Conservation (phyloP, 108 stramenopile species). For the Schizochytrium sp. region DNA sequence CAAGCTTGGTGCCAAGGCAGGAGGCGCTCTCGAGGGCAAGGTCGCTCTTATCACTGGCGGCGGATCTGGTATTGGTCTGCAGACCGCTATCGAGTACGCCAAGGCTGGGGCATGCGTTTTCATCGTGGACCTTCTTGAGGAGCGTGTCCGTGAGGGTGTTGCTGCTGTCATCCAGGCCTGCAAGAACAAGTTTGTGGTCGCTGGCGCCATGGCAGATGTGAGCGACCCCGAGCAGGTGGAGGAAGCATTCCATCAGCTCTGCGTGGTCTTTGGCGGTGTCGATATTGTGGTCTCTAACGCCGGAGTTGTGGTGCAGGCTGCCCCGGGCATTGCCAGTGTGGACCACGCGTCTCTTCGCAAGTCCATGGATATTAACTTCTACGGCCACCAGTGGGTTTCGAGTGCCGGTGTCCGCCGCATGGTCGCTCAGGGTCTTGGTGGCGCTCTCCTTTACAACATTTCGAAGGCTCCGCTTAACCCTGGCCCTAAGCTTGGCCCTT, state of each 20-base stretch:
- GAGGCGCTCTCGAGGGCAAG: slow-evolving; percentile 21
- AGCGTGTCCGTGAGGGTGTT: slow-evolving; percentile 49
- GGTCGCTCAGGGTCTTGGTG: slow-evolving; percentile 34
- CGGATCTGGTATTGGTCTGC: slow-evolving; percentile 52
- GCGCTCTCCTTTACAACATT: slow-evolving; percentile 54
- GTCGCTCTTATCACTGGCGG: slow-evolving; percentile 46
- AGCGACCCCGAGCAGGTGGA: slow-evolving; percentile 47
- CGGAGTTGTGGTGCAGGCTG: slow-evolving; percentile 48
- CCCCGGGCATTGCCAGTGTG: slow-evolving; percentile 35
- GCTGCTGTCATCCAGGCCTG: background rate
- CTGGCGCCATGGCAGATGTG: slow-evolving; percentile 19
- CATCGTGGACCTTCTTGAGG: slow-evolving; percentile 20
- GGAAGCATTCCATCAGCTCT: slow-evolving; percentile 36
- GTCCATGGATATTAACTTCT: slow-evolving; percentile 56
- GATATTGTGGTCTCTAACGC: slow-evolving; percentile 44
- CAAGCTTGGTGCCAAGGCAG: slow-evolving; percentile 46
- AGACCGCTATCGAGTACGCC: slow-evolving; percentile 31
- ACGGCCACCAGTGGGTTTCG: slow-evolving; percentile 39
- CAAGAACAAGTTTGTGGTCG: slow-evolving; percentile 54
- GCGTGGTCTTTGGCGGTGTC: slow-evolving; percentile 48
- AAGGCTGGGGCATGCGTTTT: slow-evolving; percentile 55
- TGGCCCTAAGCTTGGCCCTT: slow-evolving; percentile 59
- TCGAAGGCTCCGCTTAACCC: slow-evolving; percentile 56
- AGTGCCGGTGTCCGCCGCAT: slow-evolving; percentile 56
- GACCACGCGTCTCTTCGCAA: background rate